Evolutionary conservation across 345 rosid genomes (phyloP).

Genomic region (Brassica nigra): DNA sequence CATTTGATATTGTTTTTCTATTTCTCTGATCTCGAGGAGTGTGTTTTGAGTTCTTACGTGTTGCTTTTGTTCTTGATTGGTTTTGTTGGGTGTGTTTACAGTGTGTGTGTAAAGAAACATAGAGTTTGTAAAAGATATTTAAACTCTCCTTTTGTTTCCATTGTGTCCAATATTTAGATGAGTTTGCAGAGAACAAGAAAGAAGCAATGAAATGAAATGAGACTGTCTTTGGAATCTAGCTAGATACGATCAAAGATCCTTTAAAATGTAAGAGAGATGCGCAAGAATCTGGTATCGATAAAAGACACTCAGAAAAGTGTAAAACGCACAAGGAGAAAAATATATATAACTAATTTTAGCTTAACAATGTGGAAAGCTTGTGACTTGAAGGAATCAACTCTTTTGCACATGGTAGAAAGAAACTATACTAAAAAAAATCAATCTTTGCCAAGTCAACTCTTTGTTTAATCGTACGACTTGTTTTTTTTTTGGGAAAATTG

Average conservation of each 20-base stretch:
- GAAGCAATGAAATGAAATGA: too few relatives aligned
- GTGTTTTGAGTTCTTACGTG: constrained; percentile 27
- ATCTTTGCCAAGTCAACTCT: neutral
- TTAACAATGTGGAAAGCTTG: neutral
- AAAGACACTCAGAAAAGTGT: neutral
- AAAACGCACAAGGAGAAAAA: neutral
- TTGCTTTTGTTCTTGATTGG: constrained; percentile 26
- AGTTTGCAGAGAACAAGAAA: too few relatives aligned
- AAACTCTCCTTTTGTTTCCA: neutral
- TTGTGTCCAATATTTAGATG: too few relatives aligned
- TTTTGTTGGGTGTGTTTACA: constrained; percentile 5
- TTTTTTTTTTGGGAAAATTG: too few relatives aligned
- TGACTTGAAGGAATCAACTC: constrained; percentile 12
- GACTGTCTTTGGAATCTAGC: too few relatives aligned
- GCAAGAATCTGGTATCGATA: too few relatives aligned
- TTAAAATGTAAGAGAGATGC: too few relatives aligned
- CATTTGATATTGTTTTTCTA: constrained; percentile 1
- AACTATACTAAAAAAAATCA: too few relatives aligned
- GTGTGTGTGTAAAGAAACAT: constrained; percentile 38
- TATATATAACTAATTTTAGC: neutral
- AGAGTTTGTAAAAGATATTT: constrained; percentile 23
- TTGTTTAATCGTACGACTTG: too few relatives aligned
- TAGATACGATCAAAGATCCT: too few relatives aligned
- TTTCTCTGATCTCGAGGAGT: constrained; percentile 23
- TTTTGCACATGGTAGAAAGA: neutral